Conservation (phyloP, 2,329 filamentous ascomycete species). For the Penicillium sp. region DNA sequence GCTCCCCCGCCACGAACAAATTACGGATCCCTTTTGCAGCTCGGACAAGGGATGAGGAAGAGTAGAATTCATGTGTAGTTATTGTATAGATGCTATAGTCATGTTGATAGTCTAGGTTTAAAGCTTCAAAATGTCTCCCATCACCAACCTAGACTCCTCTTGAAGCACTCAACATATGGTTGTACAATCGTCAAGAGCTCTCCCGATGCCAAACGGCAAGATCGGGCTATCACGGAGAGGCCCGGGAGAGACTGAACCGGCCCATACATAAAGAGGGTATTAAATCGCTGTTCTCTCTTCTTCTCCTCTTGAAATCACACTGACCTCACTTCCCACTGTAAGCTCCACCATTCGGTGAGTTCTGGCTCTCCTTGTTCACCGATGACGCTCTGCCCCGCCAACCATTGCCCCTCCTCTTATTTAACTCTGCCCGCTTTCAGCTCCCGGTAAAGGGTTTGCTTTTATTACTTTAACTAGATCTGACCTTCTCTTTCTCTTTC, state of each 20-base stretch:
- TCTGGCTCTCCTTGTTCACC: constrained; percentile 17
- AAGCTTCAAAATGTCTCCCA: neutral
- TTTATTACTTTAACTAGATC: constrained; percentile 9
- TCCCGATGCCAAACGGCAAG: constrained; percentile 1
- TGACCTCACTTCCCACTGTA: constrained; percentile 36
- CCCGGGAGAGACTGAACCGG: constrained; percentile 11
- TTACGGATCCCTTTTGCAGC: constrained; percentile 16
- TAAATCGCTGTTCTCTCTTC: constrained; percentile 6
- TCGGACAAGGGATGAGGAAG: neutral
- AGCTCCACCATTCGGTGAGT: constrained; percentile 41
- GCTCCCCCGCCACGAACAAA: constrained; percentile 27
- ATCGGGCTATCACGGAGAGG: constrained; percentile 19
- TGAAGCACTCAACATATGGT: too few species aligned
- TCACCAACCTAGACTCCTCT: too few species aligned
- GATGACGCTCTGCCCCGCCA: constrained; percentile 29
- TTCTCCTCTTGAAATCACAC: constrained; percentile 32
- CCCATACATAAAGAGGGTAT: constrained; percentile 8
- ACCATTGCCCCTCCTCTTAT: constrained; percentile 23
- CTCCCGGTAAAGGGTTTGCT: constrained; percentile 20
- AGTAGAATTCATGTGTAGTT: neutral
- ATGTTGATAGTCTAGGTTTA: neutral
- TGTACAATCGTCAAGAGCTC: neutral
- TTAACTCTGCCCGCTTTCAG: constrained; percentile 27
- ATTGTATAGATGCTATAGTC: neutral
- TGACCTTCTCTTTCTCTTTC: constrained; percentile 6